Evolutionary conservation across 371 early-diverging fungal genomes (phyloP).

Genomic region (Syncephalis plumigaleata): DNA sequence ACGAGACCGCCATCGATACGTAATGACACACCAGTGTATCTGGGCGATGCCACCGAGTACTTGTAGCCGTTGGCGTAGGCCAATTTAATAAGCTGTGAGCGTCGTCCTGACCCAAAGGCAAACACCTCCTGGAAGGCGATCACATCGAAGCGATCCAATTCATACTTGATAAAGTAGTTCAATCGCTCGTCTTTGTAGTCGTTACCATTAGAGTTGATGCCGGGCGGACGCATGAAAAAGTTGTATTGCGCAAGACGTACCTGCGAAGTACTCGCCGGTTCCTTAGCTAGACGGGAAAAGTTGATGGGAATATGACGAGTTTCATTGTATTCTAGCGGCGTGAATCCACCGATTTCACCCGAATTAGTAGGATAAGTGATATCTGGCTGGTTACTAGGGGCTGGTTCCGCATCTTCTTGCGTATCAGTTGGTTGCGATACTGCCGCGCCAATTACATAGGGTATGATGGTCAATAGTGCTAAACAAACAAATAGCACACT

Average conservation of each 20-base stretch:
- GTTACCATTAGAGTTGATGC: conserved; percentile 43
- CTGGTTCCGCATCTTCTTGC: too few species aligned
- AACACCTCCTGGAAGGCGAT: conserved; percentile 73
- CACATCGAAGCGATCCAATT: conserved; percentile 52
- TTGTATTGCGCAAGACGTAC: conserved; percentile 21
- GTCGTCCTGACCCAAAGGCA: conserved; percentile 43
- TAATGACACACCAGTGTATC: conserved; percentile 33
- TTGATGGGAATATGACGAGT: too few species aligned
- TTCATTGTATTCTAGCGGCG: too few species aligned
- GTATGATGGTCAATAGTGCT: too few species aligned
- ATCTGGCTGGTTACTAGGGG: too few species aligned
- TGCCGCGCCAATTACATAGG: too few species aligned
- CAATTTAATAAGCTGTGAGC: conserved; percentile 23
- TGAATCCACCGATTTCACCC: too few species aligned
- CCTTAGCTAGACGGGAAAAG: too few species aligned
- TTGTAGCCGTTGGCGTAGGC: conserved; percentile 48
- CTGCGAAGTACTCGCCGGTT: too few species aligned
- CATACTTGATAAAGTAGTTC: conserved; percentile 33
- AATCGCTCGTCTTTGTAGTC: conserved; percentile 64
- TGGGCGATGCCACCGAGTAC: conserved; percentile 26
- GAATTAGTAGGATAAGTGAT: too few species aligned
- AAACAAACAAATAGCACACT: too few species aligned
- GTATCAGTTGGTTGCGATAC: too few species aligned
- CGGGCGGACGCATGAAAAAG: conserved; percentile 73
- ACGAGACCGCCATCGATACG: conserved; percentile 67